Base-by-base conservation (phyloP, 2,329 filamentous ascomycete genomes). In the Exophiala oligosperma region DNA sequence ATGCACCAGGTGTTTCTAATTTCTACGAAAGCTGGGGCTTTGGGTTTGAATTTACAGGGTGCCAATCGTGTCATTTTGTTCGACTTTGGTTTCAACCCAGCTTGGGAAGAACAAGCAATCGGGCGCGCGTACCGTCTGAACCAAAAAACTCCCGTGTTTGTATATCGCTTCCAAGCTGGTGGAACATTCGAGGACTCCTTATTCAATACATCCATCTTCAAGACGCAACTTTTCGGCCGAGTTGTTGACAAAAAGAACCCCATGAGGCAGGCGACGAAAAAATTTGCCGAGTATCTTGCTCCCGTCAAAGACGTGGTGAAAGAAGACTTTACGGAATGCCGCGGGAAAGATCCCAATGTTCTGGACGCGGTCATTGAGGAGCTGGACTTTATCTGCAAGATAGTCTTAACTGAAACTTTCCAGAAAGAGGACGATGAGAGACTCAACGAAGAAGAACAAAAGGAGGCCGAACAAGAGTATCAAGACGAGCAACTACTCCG, bases 11-110 rank as follows among this genome's bases (percentile, higher is more conserved):
- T 95, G 0, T 90, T 90, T 68, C 76, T 97, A 1, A 91, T 96
- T 56, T 96, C 91, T 0, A 96, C 91, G 1, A 85, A 74, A 59
- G 91, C 92, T 7, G 92, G 92, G 23, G 91, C 91, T 0, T 76
- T 92, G 1, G 92, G 92, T 0, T 78, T 96, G 50, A 97, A 97
- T 64, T 88, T 97, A 11, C 84, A 84, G 41, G 87, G 88, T 1
- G 92, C 92, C 1, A 96, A 92, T 70, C 84, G 92, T 21, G 90
- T 96, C 1, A 82, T 97, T 21, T 88, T 97, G 21, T 89, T 95
- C 56, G 92, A 97, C 70, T 91, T 89, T 68, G 80, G 81, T 60
- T 96, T 87, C 75, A 94, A 92, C 63, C 92, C 92, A 0, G 82
- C 86, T 4, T 81, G 87, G 69, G 92, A 96, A 71, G 87, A 92